Base-by-base conservation (phyloP, 2,329 filamentous ascomycete genomes). In the Arthrocladium fulminans region DNA sequence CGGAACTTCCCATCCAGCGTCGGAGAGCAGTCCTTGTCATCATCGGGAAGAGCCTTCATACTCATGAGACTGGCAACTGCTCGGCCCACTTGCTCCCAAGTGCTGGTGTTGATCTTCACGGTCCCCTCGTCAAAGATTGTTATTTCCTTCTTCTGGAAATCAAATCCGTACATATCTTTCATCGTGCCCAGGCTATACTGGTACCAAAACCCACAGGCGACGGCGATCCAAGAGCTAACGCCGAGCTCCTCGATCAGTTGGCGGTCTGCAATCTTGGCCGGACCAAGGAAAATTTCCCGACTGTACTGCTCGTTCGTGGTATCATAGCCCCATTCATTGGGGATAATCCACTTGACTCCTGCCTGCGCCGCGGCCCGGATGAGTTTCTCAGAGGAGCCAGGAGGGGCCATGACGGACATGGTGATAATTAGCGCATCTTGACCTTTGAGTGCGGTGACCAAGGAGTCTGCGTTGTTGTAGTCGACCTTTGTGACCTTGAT, bases 401-500 rank as follows among this genome's bases (percentile, higher is more conserved):
- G 60, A 0, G 74, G 66, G 0, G 73, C 75, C 0, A 41, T 61
- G 72, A 1, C 65, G 52, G 2, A 75, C 50, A 82, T 59, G 8
- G 76, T 77, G 47, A 81, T 79, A 54, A 80, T 65, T 2, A 82
- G 64, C 30, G 71, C 72, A n/a, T 82, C 70, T 51, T 81, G 75
- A 49, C 67, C 76, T 24, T 64, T 58, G 2, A 82, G 69, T 2
- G 75, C 77, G 1, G 61, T 58, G 0, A 75, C 65, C 7, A 82
- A 57, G 1, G 71, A 66, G 4, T 58, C 52, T 3, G 69, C 63
- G 15, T 74, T 63, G 12, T 68, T 56, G 60, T 80, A 80, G 63
- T 77, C 39, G 47, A 59, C 51, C n/a, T 48, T 48, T 38, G 46
- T 47, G 29, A 58, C 45, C 13, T 22, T 62, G 24, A 76, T 66